These are phyloP conservation scores for Daphne laureola DNA, from an alignment of 441 rosid genomes.

Conservation along the genomic window DNA sequence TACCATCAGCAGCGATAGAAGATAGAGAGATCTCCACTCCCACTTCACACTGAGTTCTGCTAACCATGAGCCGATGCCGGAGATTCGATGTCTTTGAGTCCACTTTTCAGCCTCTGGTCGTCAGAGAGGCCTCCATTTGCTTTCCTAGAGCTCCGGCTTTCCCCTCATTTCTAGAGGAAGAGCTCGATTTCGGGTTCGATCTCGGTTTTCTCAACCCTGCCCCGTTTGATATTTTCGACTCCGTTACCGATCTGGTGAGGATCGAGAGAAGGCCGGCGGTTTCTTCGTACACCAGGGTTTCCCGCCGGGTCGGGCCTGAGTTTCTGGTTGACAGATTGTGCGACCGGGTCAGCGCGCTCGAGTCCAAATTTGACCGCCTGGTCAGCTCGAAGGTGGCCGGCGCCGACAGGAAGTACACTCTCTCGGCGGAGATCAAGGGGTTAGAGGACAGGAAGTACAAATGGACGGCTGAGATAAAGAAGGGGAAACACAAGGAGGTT, in stretches of 20 bases:
- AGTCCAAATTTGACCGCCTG: conserved; percentile 54
- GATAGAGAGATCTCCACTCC: background rate
- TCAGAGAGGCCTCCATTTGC: conserved; percentile 36
- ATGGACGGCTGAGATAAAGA: conserved; percentile 54
- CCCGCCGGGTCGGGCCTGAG: conserved; percentile 30
- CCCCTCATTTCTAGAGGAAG: conserved; percentile 39
- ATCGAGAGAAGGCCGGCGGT: conserved; percentile 35
- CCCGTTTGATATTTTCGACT: conserved; percentile 40
- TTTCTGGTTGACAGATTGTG: conserved; percentile 39
- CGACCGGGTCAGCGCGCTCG: conserved; percentile 59
- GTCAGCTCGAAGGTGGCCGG: conserved; percentile 20
- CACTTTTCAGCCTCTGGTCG: conserved; percentile 24
- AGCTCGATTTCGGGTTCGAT: conserved; percentile 26
- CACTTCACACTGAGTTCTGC: conserved; percentile 11
- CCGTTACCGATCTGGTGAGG: conserved; percentile 53
- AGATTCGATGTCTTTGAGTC: conserved; percentile 57
- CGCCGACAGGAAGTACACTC: conserved; percentile 59
- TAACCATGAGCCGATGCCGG: conserved; percentile 56
- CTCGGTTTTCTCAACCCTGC: conserved; percentile 29
- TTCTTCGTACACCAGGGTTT: conserved; percentile 44
- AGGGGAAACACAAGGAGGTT: conserved; percentile 32
- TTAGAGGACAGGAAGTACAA: conserved; percentile 61
- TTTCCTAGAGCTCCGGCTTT: conserved; percentile 28
- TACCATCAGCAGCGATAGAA: background rate
- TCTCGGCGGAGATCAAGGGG: conserved; percentile 71